Evolutionary conservation across 2,329 filamentous ascomycete species (phyloP), one percentile per base, ranked within the genome.

Genomic region (Penicillium vulpinum): DNA sequence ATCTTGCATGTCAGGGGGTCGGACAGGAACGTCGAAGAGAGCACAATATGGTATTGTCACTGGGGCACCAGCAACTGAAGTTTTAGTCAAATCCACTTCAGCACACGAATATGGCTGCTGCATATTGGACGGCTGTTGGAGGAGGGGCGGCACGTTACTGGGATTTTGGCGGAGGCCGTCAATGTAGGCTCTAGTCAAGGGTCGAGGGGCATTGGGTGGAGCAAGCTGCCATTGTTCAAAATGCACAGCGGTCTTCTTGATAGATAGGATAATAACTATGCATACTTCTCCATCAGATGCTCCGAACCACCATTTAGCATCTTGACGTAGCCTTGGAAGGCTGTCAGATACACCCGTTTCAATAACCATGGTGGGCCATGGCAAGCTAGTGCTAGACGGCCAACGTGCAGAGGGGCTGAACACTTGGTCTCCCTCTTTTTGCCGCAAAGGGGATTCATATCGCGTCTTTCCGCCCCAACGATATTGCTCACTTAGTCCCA

Each of bases 331-430:
- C 24, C 39, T 43, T 33, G 33, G 31, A 4, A 48, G 39, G n/a
- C 50, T 54, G 40, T 57, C 44, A 22, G 51, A 45, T 24, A 57
- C 50, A 44, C 55, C 50, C 15, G 43, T 49, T 29, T 54, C 44
- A 35, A 57, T 21, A 38, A 54, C 51, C 24, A 57, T 8, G n/a
- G 51, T 41, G 13, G 51, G 50, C 50, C 51, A 57, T 49, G n/a
- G 41, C 5, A 44, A 44, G 5, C n/a, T 44, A 2, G 41, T 44
- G 2, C 41, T 18, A 44, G 26, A 44, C 2, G 41, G 41, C 10
- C 24, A 44, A 29, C 41, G n/a, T 44, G 5, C 2, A 44, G 26
- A 44, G 16, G 26, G 39, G 39, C 39, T 13, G 29, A 31, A 31
- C 29, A 31, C 29, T 31, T 31, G 29, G 29, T 31, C 29, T 31